phyloP scores from a whole-genome alignment of 805 yeast species.

The Ogataea henricii region DNA sequence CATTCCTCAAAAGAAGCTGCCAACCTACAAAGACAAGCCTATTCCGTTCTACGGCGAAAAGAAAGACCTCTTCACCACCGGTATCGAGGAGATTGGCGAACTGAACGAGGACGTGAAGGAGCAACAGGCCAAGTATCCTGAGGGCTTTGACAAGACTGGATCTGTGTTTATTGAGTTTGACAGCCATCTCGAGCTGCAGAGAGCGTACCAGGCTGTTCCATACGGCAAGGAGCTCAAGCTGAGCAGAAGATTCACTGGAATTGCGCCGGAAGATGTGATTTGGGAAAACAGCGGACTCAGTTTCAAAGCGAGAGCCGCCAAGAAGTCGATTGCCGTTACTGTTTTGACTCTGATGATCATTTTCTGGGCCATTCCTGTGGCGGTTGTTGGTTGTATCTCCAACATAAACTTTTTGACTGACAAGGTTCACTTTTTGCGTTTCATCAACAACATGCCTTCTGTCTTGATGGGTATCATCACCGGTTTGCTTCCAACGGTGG shows the following conservation, averaged over 20 bases:
- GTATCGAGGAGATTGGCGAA: conserved; percentile 65
- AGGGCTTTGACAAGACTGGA: conserved; percentile 52
- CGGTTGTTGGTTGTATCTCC: conserved; percentile 94
- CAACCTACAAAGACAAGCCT: conserved; percentile 73
- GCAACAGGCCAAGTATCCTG: conserved; percentile 53
- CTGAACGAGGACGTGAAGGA: conserved; percentile 64
- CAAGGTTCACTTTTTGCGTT: conserved; percentile 71
- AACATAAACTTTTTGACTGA: conserved; percentile 75
- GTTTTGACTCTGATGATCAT: conserved; percentile 68
- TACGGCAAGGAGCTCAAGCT: conserved; percentile 47
- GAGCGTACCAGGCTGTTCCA: conserved; percentile 82
- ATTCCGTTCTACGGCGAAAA: conserved; percentile 74
- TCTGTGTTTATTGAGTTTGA: conserved; percentile 83
- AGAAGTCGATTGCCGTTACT: conserved; percentile 59
- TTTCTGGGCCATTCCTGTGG: conserved; percentile 96
- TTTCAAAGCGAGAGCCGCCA: conserved; percentile 56
- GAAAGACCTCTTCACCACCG: conserved; percentile 80
- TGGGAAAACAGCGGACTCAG: conserved; percentile 76
- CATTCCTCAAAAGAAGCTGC: conserved; percentile 73
- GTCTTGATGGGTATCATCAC: conserved; percentile 80
- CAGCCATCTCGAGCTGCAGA: conserved; percentile 83
- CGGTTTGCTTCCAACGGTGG: conserved; percentile 80
- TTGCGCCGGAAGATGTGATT: conserved; percentile 78
- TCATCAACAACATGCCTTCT: conserved; percentile 72
- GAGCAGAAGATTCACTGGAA: conserved; percentile 57